Percentiles rank a stretch among this genome's conserved stretches.
phyloP scores from a whole-genome alignment of 2,329 filamentous ascomycete species.

The Leptographium lundbergii region DNA sequence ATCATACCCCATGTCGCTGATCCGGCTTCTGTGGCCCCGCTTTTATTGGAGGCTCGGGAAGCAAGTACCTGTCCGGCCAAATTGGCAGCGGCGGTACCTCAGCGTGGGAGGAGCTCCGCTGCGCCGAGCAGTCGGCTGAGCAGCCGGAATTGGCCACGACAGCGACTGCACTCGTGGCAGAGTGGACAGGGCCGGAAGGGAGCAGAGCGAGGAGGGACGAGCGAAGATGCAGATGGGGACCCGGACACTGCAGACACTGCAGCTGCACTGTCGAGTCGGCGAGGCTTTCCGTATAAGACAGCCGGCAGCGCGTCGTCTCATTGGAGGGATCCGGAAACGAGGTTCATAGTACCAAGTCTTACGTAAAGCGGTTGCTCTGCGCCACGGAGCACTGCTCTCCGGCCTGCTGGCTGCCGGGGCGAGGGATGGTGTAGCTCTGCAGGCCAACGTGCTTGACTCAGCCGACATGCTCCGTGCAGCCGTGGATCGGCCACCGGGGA shows the following conservation, averaged over 20 bases:
- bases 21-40: background rate
- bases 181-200: too few species aligned
- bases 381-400: too few species aligned
- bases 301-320: too few species aligned
- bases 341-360: too few species aligned
- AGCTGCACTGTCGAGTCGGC: too few species aligned
- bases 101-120: slow-evolving; percentile 5
- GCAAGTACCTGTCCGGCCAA: background rate
- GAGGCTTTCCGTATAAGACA: too few species aligned
- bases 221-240: background rate
- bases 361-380: too few species aligned
- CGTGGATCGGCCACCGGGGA: slow-evolving; percentile 8
- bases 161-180: background rate
- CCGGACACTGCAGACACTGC: too few species aligned
- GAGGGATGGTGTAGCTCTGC: background rate
- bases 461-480: slow-evolving; percentile 12
- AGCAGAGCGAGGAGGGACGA: background rate
- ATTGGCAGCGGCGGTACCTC: background rate
- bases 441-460: background rate
- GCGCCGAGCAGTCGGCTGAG: slow-evolving; percentile 9
- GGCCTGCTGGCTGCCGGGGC: background rate
- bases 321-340: too few species aligned
- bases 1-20: background rate
- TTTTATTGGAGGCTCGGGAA: background rate
- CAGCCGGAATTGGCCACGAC: background rate